Percentiles rank a stretch among this genome's conserved stretches.
phyloP scores from a whole-genome alignment of 495 filamentous ascomycete genomes.

The Terfezia boudieri region DNA sequence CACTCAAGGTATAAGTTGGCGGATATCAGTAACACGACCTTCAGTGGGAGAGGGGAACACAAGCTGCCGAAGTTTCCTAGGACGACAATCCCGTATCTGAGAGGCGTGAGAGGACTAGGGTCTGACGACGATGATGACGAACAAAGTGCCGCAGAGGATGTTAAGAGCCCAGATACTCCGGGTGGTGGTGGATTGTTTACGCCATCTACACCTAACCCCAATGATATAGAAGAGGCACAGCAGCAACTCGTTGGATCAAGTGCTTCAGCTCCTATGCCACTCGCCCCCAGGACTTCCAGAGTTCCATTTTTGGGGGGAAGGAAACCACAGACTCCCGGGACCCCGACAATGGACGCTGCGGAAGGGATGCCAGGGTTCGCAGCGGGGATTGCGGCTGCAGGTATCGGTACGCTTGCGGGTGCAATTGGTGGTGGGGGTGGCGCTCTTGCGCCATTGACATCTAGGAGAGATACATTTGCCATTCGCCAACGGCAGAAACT shows the following conservation, averaged over 20 bases:
- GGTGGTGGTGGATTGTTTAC: background rate
- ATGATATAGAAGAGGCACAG: background rate
- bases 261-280: constrained; percentile 22
- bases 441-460: constrained; percentile 5
- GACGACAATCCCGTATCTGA: constrained; percentile 76
- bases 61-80: constrained; percentile 76
- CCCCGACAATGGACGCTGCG: constrained; percentile 26
- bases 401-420: constrained; percentile 25
- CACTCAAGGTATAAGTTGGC: constrained; percentile 82
- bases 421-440: constrained; percentile 19
- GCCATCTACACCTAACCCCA: background rate
- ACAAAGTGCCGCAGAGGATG: constrained; percentile 22
- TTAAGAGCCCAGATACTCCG: constrained; percentile 34
- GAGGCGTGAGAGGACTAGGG: constrained; percentile 58
- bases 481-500: constrained; percentile 65
- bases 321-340: constrained; percentile 36
- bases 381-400: constrained; percentile 20
- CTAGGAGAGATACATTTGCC: constrained; percentile 32
- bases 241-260: constrained; percentile 18
- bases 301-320: constrained; percentile 18
- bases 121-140: constrained; percentile 56
- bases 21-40: constrained; percentile 42
- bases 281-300: constrained; percentile 23
- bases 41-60: constrained; percentile 10
- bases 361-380: constrained; percentile 18